phyloP scores from a whole-genome alignment of 495 filamentous ascomycete species.

The Penicillium diatomitis region DNA sequence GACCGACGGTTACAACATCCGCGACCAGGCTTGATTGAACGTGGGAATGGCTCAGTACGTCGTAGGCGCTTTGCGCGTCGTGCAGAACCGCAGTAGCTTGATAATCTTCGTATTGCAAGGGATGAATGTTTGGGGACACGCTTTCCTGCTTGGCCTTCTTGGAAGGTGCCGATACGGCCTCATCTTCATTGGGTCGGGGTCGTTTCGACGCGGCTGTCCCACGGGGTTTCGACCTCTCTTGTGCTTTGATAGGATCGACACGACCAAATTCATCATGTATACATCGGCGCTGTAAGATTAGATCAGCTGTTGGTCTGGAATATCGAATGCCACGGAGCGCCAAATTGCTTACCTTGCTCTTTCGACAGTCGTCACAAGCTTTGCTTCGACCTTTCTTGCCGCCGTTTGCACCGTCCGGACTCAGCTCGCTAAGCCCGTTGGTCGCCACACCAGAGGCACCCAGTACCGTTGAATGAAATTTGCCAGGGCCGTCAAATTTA shows the following conservation, averaged over 20 bases:
- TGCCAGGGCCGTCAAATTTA: slow-evolving; percentile 22
- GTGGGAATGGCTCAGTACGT: neutral
- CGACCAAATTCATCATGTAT: slow-evolving; percentile 58
- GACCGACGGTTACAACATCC: slow-evolving; percentile 10
- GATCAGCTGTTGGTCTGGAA: too few relatives aligned
- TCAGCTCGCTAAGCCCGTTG: slow-evolving; percentile 25
- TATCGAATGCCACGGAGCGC: neutral
- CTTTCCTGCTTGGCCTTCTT: slow-evolving; percentile 37
- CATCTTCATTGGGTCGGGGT: slow-evolving; percentile 35
- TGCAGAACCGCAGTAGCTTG: slow-evolving; percentile 10
- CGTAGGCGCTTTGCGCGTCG: slow-evolving; percentile 3
- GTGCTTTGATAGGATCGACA: slow-evolving; percentile 53
- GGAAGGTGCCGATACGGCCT: slow-evolving; percentile 7
- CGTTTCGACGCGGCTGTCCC: slow-evolving; percentile 41
- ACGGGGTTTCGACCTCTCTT: slow-evolving; percentile 50
- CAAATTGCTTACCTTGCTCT: slow-evolving; percentile 48
- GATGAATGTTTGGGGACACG: slow-evolving; percentile 22
- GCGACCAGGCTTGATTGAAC: slow-evolving; percentile 9
- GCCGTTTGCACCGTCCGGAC: slow-evolving; percentile 25
- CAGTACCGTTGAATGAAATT: slow-evolving; percentile 18
- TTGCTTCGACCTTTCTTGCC: slow-evolving; percentile 50
- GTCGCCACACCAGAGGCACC: slow-evolving; percentile 19
- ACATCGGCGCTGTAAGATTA: slow-evolving; percentile 47
- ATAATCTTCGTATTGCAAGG: slow-evolving; percentile 7
- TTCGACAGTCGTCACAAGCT: slow-evolving; percentile 58